phyloP scores from a whole-genome alignment of 768 basidiomycete genomes.

The Sarcomyxa edulis region DNA sequence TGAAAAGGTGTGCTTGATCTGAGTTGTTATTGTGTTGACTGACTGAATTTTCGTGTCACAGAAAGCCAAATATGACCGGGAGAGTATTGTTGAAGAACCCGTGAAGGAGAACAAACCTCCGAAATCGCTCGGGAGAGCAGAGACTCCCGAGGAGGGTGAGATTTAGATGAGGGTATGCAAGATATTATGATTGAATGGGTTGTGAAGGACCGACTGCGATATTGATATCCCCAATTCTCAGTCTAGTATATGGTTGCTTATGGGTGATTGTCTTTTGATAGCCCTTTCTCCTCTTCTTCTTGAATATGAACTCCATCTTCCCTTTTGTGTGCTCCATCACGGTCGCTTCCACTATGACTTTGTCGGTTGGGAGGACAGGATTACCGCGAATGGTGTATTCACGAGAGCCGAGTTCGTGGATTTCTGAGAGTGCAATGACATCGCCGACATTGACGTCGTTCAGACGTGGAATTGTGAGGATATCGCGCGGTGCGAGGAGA shows the following conservation, averaged over 20 bases:
- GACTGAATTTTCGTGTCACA: constrained; percentile 21
- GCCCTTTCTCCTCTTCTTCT: constrained; percentile 98
- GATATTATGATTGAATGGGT: constrained; percentile 11
- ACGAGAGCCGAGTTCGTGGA: constrained; percentile 93
- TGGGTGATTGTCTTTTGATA: constrained; percentile 91
- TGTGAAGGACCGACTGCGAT: constrained; percentile 18
- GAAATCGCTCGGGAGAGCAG: constrained; percentile 44
- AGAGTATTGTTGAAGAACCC: constrained; percentile 26
- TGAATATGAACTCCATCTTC: constrained; percentile 84
- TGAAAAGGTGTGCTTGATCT: constrained; percentile 50
- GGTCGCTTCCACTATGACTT: constrained; percentile 76
- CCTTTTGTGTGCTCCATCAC: constrained; percentile 99
- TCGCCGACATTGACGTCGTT: constrained; percentile 85
- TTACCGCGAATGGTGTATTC: constrained; percentile 88
- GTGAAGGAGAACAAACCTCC: constrained; percentile 37
- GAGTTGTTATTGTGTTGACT: constrained; percentile 2
- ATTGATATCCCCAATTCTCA: constrained; percentile 83
- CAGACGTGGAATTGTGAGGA: constrained; percentile 90
- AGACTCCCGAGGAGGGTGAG: constrained; percentile 86
- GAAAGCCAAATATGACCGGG: constrained; percentile 51
- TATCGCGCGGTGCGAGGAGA: constrained; percentile 84
- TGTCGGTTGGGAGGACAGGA: constrained; percentile 58
- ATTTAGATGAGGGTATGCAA: constrained; percentile 39
- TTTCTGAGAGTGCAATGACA: constrained; percentile 72
- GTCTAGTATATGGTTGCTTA: constrained; percentile 94